Conservation (phyloP, 768 basidiomycete species). For the Cyclocybe aegerita region DNA sequence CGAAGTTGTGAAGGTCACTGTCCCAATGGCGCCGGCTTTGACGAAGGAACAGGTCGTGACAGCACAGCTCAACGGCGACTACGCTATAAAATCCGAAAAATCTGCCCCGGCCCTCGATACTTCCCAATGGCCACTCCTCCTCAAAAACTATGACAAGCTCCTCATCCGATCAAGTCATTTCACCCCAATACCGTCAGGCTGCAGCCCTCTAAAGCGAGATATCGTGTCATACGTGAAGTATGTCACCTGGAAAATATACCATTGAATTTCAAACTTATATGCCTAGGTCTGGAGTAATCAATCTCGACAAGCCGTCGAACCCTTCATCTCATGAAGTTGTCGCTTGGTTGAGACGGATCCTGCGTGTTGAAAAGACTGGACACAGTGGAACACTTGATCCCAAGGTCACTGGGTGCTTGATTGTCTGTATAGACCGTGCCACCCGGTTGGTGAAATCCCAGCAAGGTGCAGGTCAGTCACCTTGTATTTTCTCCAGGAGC, state of each 20-base stretch:
- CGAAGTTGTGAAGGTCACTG: slow-evolving; percentile 12
- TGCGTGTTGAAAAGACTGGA: slow-evolving; percentile 97
- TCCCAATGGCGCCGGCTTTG: slow-evolving; percentile 46
- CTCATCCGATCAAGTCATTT: slow-evolving; percentile 95
- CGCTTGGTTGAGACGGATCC: slow-evolving; percentile 96
- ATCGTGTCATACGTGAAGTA: slow-evolving; percentile 90
- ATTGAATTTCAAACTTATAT: slow-evolving; percentile 7
- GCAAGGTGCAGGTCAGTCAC: slow-evolving; percentile 82
- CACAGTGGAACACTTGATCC: slow-evolving; percentile 99
- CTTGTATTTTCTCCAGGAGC: not conserved
- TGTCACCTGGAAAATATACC: slow-evolving; percentile 11
- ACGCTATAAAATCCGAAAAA: slow-evolving; percentile 77
- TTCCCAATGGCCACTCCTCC: slow-evolving; percentile 94
- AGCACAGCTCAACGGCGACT: slow-evolving; percentile 75
- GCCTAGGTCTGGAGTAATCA: slow-evolving; percentile 94
- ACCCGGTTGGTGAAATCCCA: slow-evolving; percentile 98
- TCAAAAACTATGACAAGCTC: slow-evolving; percentile 99
- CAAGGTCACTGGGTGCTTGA: slow-evolving; percentile 98
- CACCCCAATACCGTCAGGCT: slow-evolving; percentile 94
- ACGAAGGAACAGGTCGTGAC: slow-evolving; percentile 70
- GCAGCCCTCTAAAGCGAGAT: slow-evolving; percentile 93
- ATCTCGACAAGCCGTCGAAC: slow-evolving; percentile 99
- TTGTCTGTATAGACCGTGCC: slow-evolving; percentile 98
- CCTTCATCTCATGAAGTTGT: slow-evolving; percentile 99
- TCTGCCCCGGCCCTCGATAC: slow-evolving; percentile 82